These are phyloP conservation scores for Cymbopogon flexuosus DNA, from an alignment of 202 grass and related monocot species.

Conservation along the genomic window DNA sequence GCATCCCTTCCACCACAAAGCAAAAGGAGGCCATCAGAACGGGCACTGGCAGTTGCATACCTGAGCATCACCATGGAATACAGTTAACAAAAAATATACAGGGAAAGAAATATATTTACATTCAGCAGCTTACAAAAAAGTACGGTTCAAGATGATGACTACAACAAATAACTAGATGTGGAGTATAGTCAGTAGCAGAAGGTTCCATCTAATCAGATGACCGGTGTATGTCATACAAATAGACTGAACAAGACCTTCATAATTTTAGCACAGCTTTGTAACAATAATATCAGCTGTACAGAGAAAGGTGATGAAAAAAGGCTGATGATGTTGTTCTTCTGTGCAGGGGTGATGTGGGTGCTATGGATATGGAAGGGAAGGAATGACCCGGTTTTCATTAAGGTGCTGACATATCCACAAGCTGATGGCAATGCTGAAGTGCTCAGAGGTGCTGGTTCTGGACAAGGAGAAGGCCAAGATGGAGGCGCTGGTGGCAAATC, in stretches of 20 bases:
- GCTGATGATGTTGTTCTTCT: neutral
- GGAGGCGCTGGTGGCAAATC: neutral
- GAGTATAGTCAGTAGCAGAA: constrained; percentile 4
- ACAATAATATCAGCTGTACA: neutral
- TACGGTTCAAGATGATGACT: neutral
- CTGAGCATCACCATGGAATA: constrained; percentile 37
- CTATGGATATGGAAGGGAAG: neutral
- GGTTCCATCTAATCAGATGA: constrained; percentile 1
- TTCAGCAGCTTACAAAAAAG: constrained; percentile 28
- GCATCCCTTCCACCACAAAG: constrained; percentile 97
- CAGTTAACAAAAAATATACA: constrained; percentile 29
- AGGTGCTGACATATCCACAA: neutral
- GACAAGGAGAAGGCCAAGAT: neutral
- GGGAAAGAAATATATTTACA: neutral
- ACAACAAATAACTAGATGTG: constrained; percentile 12
- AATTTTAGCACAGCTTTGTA: neutral
- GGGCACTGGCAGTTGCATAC: constrained; percentile 98
- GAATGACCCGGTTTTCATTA: neutral
- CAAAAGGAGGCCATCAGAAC: constrained; percentile 95
- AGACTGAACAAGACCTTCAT: constrained; percentile 2
- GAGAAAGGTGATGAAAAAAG: neutral
- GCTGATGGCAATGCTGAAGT: neutral
- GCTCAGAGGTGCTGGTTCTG: neutral
- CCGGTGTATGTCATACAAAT: neutral
- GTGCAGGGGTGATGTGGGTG: neutral